Evolutionary conservation across 441 rosid species (phyloP).

Genomic region (Erodium texanum): DNA sequence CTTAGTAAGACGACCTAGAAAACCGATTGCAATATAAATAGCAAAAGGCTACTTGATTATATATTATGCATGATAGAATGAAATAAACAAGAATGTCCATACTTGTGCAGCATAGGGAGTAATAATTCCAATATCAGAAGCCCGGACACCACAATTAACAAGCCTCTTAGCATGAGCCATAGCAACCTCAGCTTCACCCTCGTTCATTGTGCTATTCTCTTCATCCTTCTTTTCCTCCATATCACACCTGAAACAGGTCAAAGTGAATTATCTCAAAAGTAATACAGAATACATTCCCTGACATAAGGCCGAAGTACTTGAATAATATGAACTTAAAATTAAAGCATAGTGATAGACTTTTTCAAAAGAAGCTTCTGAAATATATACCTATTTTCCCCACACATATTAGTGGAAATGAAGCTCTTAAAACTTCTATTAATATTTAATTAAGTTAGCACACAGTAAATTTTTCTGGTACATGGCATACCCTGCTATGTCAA

Average conservation of each 20-base stretch:
- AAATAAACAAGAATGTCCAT: constrained; percentile 5
- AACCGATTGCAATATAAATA: constrained; percentile 11
- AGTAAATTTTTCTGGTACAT: background rate
- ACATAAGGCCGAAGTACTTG: background rate
- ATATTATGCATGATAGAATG: background rate
- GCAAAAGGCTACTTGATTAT: constrained; percentile 15
- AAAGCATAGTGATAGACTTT: background rate
- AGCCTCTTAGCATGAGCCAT: constrained; percentile 86
- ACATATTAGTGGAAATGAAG: background rate
- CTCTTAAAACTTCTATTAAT: background rate
- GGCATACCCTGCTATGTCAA: constrained; percentile 76
- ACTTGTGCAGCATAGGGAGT: constrained; percentile 98
- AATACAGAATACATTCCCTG: background rate
- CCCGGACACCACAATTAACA: constrained; percentile 55
- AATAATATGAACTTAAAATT: background rate
- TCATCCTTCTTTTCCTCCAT: constrained; percentile 99
- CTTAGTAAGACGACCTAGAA: constrained; percentile 64
- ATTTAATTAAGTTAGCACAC: background rate
- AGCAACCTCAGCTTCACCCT: constrained; percentile 95
- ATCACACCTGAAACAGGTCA: constrained; percentile 55
- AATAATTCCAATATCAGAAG: constrained; percentile 83
- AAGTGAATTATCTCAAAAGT: constrained; percentile 10
- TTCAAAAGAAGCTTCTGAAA: background rate
- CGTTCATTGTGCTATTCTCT: constrained; percentile 89
- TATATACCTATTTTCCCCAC: constrained; percentile 2